Evolutionary conservation across 192 early-diverging fungal genomes (phyloP).

Genomic region (Coemansia sp.): DNA sequence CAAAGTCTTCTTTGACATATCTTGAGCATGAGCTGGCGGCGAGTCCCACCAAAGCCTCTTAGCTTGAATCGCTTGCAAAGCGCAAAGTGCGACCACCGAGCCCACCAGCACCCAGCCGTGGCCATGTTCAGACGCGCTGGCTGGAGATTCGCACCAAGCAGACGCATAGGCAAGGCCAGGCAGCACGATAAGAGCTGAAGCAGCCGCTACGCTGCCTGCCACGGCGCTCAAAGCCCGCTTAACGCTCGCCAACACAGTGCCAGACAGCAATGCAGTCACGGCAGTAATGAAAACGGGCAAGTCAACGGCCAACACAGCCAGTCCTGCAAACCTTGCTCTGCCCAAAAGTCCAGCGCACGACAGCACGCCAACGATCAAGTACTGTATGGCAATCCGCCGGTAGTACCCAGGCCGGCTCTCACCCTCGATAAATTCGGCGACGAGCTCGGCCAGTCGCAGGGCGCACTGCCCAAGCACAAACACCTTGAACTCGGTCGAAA

Average conservation of each 20-base stretch:
- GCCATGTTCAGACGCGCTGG: background rate
- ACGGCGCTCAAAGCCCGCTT: background rate
- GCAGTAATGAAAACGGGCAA: constrained; percentile 6
- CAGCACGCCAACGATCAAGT: background rate
- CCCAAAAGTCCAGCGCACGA: background rate
- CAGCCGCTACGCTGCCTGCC: background rate
- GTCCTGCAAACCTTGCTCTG: constrained; percentile 1
- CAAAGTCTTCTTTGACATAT: constrained; percentile 5
- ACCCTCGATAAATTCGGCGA: constrained; percentile 6
- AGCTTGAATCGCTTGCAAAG: background rate
- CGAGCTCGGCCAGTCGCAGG: constrained; percentile 2
- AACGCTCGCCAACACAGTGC: background rate
- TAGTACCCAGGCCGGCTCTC: background rate
- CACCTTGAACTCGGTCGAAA: background rate
- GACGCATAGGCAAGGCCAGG: background rate
- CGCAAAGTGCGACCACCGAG: background rate
- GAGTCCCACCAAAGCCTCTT: background rate
- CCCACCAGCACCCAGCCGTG: background rate
- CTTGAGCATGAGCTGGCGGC: background rate
- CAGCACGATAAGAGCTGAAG: background rate
- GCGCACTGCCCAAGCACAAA: constrained; percentile 21
- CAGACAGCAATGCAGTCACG: background rate
- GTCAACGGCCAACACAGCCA: constrained; percentile 5
- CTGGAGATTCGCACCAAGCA: background rate
- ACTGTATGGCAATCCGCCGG: constrained; percentile 1